Conservation (phyloP, 106 monocot genomes). For the Phalaenopsis aphrodite region DNA sequence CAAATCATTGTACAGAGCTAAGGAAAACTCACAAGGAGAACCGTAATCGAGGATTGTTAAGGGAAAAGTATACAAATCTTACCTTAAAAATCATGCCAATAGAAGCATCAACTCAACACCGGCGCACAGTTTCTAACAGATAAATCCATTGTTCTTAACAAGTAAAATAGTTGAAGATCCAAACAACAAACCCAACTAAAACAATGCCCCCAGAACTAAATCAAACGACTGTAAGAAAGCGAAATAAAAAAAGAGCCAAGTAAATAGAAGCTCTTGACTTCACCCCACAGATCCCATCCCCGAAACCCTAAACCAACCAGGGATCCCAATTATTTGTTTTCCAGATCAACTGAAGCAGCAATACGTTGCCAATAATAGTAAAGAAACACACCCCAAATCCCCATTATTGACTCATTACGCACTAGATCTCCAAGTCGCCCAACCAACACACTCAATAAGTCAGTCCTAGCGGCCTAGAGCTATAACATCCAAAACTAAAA, state of each 20-base stretch:
- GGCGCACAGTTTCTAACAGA: slow-evolving; percentile 1
- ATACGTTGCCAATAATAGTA: neutral
- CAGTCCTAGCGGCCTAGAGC: neutral
- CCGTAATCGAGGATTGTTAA: neutral
- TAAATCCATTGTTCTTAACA: neutral
- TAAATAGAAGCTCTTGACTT: neutral
- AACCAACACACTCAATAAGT: neutral
- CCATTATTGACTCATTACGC: slow-evolving; percentile 7
- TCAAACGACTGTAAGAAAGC: neutral
- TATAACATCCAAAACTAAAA: slow-evolving; percentile 1
- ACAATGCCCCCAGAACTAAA: neutral
- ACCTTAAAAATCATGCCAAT: slow-evolving; percentile 6
- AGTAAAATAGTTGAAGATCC: neutral
- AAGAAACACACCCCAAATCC: neutral
- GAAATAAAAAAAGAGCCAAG: neutral
- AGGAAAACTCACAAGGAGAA: neutral
- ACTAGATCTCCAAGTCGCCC: neutral
- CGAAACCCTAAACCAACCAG: neutral
- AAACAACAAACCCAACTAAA: neutral
- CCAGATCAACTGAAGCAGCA: neutral
- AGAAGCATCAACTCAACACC: neutral
- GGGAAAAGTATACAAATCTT: neutral
- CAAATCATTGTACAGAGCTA: neutral
- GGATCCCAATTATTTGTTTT: neutral
- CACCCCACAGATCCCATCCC: neutral